Conservation (phyloP, 1,139 yeast genomes). For the Taphrina pruni region DNA sequence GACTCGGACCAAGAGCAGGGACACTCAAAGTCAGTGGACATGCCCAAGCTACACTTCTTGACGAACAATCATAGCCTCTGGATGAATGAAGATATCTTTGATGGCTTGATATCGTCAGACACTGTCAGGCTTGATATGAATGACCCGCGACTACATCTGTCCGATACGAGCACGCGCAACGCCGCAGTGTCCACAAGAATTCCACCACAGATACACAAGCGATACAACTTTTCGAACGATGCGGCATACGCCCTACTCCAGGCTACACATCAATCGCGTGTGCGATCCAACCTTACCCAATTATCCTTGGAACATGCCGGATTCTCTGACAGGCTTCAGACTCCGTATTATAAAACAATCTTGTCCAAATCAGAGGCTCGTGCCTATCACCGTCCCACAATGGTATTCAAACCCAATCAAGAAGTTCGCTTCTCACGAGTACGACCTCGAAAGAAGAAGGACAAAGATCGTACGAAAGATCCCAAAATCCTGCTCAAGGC, state of each 20-base stretch:
- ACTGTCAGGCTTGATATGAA: conserved; percentile 68
- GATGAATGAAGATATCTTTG: conserved; percentile 78
- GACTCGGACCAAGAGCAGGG: neutral
- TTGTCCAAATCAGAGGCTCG: conserved; percentile 73
- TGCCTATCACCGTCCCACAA: conserved; percentile 78
- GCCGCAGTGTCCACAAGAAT: neutral
- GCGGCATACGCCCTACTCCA: conserved; percentile 79
- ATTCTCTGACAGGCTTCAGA: conserved; percentile 84
- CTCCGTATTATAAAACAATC: conserved; percentile 87
- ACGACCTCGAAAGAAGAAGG: conserved; percentile 80
- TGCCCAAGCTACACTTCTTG: conserved; percentile 10
- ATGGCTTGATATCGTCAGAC: conserved; percentile 56
- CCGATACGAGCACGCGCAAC: neutral
- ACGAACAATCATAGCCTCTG: conserved; percentile 48
- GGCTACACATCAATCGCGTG: conserved; percentile 86
- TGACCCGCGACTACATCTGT: conserved; percentile 59
- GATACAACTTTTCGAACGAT: conserved; percentile 85
- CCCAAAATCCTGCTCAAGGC: conserved; percentile 56
- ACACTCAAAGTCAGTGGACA: neutral
- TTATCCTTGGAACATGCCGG: conserved; percentile 87
- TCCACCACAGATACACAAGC: conserved; percentile 43
- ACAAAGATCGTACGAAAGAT: conserved; percentile 80
- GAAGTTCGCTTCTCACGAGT: conserved; percentile 74
- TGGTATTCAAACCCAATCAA: conserved; percentile 78
- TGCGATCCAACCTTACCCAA: conserved; percentile 91